Base-by-base conservation (phyloP, 345 rosid species). In the Litchi chinensis region DNA sequence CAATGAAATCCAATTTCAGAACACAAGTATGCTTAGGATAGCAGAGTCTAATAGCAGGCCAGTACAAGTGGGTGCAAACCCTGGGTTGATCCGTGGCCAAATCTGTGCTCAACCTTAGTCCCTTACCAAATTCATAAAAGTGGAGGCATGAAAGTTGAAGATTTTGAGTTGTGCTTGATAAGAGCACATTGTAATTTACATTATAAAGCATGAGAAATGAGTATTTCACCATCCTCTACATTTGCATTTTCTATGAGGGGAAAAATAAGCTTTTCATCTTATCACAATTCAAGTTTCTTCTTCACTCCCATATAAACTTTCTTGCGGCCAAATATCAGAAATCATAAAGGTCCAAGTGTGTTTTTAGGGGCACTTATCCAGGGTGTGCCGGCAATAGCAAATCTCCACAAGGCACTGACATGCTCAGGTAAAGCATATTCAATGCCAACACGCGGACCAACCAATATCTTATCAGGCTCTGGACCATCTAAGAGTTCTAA, bases 331-430 rank as follows among this genome's bases (percentile, higher is more conserved):
- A 10, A 69, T 65, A 32, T 65, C 39, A 7, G 32, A 56, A 15
- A 70, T 67, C 77, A 8, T 26, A 40, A 85, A 73, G 83, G 90
- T 63, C 83, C 88, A 2, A 94, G 90, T 63, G 95, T 92, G 90
- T 89, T 91, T 83, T 89, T 96, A 26, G 98, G 99, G 85, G 98
- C 90, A 87, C 98, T 94, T 56, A 94, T 88, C 99, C 98, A 96
- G 28, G 91, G 91, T 18, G 91, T 83, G 77, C 86, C 95, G 3
- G 94, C 95, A 73, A 93, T 81, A 71, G 98, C 97, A 66, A 94
- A 96, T 84, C 99, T 96, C 99, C 98, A 96, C 73, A 90, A 71
- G 48, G 98, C 97, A 68, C 56, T 85, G 32, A 87, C 92, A 84
- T 96, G 89, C 72, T 94, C 87, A 7, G 99, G 97, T 65, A 73